Percentiles rank a stretch among this genome's conserved stretches.
phyloP scores from a whole-genome alignment of 2,329 filamentous ascomycete genomes.

The Colletotrichum orchidophilum region DNA sequence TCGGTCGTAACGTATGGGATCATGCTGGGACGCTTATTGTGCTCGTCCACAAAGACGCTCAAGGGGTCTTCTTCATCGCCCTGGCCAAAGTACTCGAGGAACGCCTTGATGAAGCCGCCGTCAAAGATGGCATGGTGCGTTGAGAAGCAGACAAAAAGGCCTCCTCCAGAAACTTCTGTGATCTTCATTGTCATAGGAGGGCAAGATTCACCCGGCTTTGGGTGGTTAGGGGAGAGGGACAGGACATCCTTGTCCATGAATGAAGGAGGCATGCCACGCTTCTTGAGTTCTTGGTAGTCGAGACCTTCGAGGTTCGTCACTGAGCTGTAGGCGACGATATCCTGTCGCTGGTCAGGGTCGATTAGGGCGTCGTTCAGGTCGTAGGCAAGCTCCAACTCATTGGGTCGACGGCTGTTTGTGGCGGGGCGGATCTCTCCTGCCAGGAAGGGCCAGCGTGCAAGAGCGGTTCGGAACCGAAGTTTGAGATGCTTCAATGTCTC shows the following conservation, averaged over 20 bases:
- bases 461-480: not conserved
- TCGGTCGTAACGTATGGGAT: not conserved
- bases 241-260: conserved; percentile 26
- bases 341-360: not conserved
- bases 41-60: not conserved
- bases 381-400: conserved; percentile 18
- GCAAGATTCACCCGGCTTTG: conserved; percentile 12
- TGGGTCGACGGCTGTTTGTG: not conserved
- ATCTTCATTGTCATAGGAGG: conserved; percentile 19
- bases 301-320: not conserved
- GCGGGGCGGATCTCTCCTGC: conserved; percentile 10
- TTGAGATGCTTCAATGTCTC: not conserved
- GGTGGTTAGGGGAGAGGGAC: conserved; percentile 16
- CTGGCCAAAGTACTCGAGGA: conserved; percentile 18
- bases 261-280: not conserved
- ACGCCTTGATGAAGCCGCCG: conserved; percentile 8
- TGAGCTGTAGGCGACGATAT: not conserved
- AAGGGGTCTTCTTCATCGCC: not conserved
- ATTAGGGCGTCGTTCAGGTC: not conserved
- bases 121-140: conserved; percentile 48
- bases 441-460: conserved; percentile 18
- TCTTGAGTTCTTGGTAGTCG: not conserved
- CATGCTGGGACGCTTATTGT: not conserved
- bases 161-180: not conserved
- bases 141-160: conserved; percentile 43